Evolutionary conservation across 2,329 filamentous ascomycete species (phyloP).

Genomic region (Xylaria sp.): DNA sequence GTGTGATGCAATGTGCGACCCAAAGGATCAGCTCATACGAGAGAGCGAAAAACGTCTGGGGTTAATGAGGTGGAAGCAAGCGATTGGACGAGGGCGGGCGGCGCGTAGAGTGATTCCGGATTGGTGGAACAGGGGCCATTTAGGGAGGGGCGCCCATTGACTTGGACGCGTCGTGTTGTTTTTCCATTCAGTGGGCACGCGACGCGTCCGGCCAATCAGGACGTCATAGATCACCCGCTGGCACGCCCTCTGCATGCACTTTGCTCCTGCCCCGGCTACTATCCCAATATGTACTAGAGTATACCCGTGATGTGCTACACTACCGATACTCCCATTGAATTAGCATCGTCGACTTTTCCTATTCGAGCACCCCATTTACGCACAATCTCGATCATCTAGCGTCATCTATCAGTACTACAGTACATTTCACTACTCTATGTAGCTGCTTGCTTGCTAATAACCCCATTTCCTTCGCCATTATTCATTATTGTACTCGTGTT

Average conservation of each 20-base stretch:
- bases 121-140: conserved; percentile 29
- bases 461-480: neutral
- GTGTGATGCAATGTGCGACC: conserved; percentile 34
- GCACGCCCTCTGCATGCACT: conserved; percentile 35
- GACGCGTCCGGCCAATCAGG: conserved; percentile 37
- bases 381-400: conserved; percentile 3
- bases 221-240: conserved; percentile 1
- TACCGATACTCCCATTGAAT: conserved; percentile 6
- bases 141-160: conserved; percentile 19
- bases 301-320: neutral
- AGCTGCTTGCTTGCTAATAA: neutral
- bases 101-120: conserved; percentile 39
- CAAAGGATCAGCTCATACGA: conserved; percentile 34
- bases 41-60: conserved; percentile 31
- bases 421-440: neutral
- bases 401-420: neutral
- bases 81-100: conserved; percentile 34
- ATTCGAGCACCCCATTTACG: neutral
- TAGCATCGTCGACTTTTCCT: conserved; percentile 12
- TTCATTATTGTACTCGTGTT: neutral
- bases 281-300: conserved; percentile 16
- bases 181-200: conserved; percentile 18
- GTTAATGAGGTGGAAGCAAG: conserved; percentile 33
- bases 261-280: conserved; percentile 26
- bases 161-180: conserved; percentile 37